These are phyloP conservation scores for Torulaspora pretoriensis DNA, from an alignment of 1,139 yeast genomes.

Conservation along the genomic window DNA sequence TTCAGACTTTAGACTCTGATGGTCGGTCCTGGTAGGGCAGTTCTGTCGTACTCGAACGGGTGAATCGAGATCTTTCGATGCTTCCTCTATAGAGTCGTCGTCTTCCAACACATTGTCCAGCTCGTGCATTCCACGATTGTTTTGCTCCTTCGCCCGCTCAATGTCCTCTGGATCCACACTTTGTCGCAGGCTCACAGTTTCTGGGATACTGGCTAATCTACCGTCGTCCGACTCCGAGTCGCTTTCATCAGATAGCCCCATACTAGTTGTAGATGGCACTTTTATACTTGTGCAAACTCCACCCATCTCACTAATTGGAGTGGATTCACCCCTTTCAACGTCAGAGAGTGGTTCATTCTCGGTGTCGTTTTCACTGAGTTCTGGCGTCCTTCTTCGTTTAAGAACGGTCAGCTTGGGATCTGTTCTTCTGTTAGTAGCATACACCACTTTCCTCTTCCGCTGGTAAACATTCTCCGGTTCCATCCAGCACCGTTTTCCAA, in stretches of 20 bases:
- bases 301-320: background rate
- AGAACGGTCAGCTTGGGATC: constrained; percentile 6
- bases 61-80: background rate
- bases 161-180: constrained; percentile 13
- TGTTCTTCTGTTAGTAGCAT: constrained; percentile 6
- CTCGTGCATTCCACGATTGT: background rate
- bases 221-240: background rate
- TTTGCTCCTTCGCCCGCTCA: constrained; percentile 8
- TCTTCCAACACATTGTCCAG: background rate
- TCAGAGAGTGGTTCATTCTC: constrained; percentile 1
- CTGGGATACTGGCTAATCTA: background rate
- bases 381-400: constrained; percentile 7
- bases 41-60: background rate
- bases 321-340: background rate
- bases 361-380: background rate
- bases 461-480: background rate
- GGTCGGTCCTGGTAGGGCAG: background rate
- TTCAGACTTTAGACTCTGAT: background rate
- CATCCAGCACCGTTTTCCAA: background rate
- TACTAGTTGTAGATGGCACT: background rate
- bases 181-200: constrained; percentile 9
- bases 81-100: background rate
- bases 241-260: background rate
- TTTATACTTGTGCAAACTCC: background rate
- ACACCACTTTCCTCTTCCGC: constrained; percentile 8